These are phyloP conservation scores for Neospermospora avenae DNA, from an alignment of 2,329 filamentous ascomycete genomes.

Conservation along the genomic window DNA sequence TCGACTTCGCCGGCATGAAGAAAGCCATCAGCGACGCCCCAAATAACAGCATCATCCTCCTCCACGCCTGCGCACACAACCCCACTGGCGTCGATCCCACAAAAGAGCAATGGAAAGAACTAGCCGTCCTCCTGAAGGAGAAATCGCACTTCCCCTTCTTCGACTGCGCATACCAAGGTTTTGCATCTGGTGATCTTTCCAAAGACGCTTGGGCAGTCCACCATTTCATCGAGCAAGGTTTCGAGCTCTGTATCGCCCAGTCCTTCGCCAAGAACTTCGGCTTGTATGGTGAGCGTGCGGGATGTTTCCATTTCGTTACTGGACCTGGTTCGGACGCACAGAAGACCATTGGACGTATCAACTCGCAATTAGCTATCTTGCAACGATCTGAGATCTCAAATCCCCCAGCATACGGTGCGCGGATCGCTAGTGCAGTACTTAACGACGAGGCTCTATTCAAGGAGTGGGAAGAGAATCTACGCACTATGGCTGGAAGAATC, in stretches of 20 bases:
- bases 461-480: slow-evolving; percentile 86
- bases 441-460: slow-evolving; percentile 79
- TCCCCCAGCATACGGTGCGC: slow-evolving; percentile 89
- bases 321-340: slow-evolving; percentile 65
- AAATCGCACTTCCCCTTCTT: slow-evolving; percentile 97
- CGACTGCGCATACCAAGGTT: slow-evolving; percentile 96
- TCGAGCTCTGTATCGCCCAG: slow-evolving; percentile 84
- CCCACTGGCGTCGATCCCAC: slow-evolving; percentile 96
- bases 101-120: slow-evolving; percentile 88
- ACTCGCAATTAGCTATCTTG: slow-evolving; percentile 86
- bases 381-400: slow-evolving; percentile 98
- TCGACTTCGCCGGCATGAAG: slow-evolving; percentile 91
- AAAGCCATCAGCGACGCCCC: slow-evolving; percentile 66
- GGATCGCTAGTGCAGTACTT: slow-evolving; percentile 79
- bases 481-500: slow-evolving; percentile 93
- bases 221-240: slow-evolving; percentile 89
- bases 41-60: slow-evolving; percentile 77
- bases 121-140: slow-evolving; percentile 71
- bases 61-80: slow-evolving; percentile 97
- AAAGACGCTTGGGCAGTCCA: slow-evolving; percentile 89
- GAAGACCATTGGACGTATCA: slow-evolving; percentile 59
- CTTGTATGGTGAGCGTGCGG: slow-evolving; percentile 92
- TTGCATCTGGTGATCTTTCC: slow-evolving; percentile 84
- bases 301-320: slow-evolving; percentile 92
- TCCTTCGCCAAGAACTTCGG: slow-evolving; percentile 98